Conservation (phyloP, 352 stramenopile species). For the Phytophthora citrophthora region DNA sequence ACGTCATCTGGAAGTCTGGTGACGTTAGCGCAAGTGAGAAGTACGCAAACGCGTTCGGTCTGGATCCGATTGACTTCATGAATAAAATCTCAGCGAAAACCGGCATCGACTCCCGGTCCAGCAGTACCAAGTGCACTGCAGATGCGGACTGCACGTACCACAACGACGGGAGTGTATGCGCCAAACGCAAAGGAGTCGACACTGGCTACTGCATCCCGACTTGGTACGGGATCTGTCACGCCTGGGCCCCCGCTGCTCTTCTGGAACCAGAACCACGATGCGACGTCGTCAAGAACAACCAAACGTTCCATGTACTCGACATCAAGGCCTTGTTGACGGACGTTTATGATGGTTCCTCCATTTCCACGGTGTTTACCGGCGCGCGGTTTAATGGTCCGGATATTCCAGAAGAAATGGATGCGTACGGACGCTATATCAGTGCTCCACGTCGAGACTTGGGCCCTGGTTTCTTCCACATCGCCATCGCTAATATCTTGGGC, state of each 20-base stretch:
- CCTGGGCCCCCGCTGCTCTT: slow-evolving; percentile 47
- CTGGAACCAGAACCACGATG: slow-evolving; percentile 49
- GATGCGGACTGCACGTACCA: slow-evolving; percentile 28
- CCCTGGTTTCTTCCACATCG: slow-evolving; percentile 57
- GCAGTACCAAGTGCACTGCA: slow-evolving; percentile 24
- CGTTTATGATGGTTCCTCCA: slow-evolving; percentile 40
- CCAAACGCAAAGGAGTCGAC: slow-evolving; percentile 24
- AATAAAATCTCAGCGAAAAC: slow-evolving; percentile 38
- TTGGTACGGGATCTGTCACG: slow-evolving; percentile 58
- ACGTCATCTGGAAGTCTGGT: slow-evolving; percentile 45
- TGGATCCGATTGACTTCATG: slow-evolving; percentile 43
- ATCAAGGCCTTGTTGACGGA: slow-evolving; percentile 56
- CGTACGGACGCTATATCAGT: slow-evolving; percentile 53
- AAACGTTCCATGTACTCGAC: slow-evolving; percentile 53
- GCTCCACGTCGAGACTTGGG: slow-evolving; percentile 53
- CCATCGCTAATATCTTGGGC: slow-evolving; percentile 54
- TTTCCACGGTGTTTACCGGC: slow-evolving; percentile 50
- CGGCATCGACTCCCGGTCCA: slow-evolving; percentile 38
- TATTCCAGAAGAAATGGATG: slow-evolving; percentile 22
- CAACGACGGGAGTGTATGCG: slow-evolving; percentile 37
- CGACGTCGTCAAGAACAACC: slow-evolving; percentile 41
- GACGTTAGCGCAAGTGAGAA: slow-evolving; percentile 42
- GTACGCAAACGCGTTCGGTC: slow-evolving; percentile 48
- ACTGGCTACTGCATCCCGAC: slow-evolving; percentile 49
- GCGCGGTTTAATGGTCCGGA: slow-evolving; percentile 46